Conservation (phyloP, 1,284 basidiomycete genomes). For the Trichosporon sp. region DNA sequence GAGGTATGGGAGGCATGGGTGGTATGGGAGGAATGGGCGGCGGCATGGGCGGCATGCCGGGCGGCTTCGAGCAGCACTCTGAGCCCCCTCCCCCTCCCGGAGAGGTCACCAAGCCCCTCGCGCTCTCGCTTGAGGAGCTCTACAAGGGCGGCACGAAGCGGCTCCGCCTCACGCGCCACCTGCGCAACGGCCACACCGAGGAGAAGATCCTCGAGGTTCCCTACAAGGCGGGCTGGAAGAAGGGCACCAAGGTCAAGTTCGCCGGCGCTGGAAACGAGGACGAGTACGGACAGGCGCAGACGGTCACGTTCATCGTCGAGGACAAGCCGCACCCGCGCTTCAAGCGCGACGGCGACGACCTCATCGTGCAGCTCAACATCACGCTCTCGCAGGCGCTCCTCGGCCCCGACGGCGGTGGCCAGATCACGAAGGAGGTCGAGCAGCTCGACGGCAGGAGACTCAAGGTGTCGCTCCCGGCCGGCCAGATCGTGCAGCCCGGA, state of each 20-base stretch:
- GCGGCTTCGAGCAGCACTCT: constrained; percentile 27
- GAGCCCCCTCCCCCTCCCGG: constrained; percentile 51
- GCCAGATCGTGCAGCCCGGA: constrained; percentile 73
- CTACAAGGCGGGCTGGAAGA: constrained; percentile 66
- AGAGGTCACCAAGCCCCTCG: constrained; percentile 79
- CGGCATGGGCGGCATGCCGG: constrained; percentile 62
- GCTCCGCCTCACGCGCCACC: constrained; percentile 76
- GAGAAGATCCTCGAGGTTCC: constrained; percentile 87
- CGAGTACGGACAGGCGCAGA: constrained; percentile 64
- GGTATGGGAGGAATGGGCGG: constrained; percentile 50
- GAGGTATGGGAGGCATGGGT: constrained; percentile 53
- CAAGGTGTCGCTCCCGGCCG: constrained; percentile 61
- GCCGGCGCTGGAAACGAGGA: constrained; percentile 81
- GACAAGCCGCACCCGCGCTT: constrained; percentile 79
- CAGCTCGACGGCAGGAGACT: constrained; percentile 73
- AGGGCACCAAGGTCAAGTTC: constrained; percentile 86
- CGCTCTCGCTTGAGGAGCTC: constrained; percentile 84
- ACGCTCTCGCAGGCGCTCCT: constrained; percentile 79
- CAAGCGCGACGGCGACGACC: constrained; percentile 72
- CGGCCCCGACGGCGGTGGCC: constrained; percentile 46
- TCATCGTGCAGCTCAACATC: constrained; percentile 61
- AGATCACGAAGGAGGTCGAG: constrained; percentile 57
- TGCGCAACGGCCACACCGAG: constrained; percentile 68
- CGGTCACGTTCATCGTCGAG: constrained; percentile 80
- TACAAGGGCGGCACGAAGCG: constrained; percentile 83